phyloP scores from a whole-genome alignment of 345 rosid species.

The Brassica carinata region DNA sequence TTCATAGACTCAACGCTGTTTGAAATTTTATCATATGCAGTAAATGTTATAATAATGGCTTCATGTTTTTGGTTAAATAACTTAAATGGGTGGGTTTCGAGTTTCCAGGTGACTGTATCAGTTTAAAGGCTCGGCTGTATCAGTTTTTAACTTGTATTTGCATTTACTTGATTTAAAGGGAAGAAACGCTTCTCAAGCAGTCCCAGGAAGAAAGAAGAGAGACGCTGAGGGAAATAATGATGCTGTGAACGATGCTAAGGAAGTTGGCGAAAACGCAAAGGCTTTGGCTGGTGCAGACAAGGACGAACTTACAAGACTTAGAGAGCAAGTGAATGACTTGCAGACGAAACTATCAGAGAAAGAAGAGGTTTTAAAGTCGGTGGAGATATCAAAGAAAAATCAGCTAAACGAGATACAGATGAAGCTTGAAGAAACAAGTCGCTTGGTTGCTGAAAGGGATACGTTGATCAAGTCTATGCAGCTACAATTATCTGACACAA shows the following conservation, averaged over 20 bases:
- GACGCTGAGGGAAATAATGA: constrained; percentile 55
- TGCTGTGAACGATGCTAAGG: constrained; percentile 41
- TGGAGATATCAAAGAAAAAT: constrained; percentile 50
- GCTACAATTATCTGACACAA: constrained; percentile 78
- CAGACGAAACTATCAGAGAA: constrained; percentile 68
- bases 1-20: background rate
- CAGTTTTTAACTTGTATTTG: constrained; percentile 13
- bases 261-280: constrained; percentile 56
- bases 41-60: constrained; percentile 5
- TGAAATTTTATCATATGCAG: background rate
- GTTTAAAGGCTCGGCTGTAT: background rate
- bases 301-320: constrained; percentile 63
- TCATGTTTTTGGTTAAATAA: constrained; percentile 21
- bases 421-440: constrained; percentile 63
- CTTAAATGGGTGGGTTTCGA: background rate
- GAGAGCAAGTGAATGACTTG: constrained; percentile 76
- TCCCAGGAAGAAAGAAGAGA: constrained; percentile 67
- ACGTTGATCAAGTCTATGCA: constrained; percentile 66
- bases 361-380: constrained; percentile 80
- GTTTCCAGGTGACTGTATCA: constrained; percentile 4
- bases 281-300: constrained; percentile 52
- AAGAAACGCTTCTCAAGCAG: constrained; percentile 61
- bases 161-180: constrained; percentile 60
- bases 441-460: constrained; percentile 65
- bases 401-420: constrained; percentile 51